Evolutionary conservation across 345 rosid genomes (phyloP).

Genomic region (Eucalyptus paniculata): DNA sequence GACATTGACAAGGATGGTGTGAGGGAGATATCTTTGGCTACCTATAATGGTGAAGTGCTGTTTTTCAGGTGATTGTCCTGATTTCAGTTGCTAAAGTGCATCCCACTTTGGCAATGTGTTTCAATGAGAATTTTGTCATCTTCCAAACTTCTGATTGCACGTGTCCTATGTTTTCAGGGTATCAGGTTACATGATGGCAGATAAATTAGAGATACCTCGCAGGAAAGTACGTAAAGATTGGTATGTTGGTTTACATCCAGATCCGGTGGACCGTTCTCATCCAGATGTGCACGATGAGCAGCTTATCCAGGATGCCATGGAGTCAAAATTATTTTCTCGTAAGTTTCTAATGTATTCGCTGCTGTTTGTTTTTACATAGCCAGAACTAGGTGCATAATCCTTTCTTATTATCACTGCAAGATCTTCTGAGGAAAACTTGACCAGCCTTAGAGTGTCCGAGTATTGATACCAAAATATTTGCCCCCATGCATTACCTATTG

Average conservation of each 20-base stretch:
- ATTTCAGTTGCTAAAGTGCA: background rate
- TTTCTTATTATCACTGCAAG: background rate
- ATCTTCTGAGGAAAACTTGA: background rate
- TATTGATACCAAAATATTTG: background rate
- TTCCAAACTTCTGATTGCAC: background rate
- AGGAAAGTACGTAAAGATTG: slow-evolving; percentile 81
- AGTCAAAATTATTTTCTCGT: slow-evolving; percentile 32
- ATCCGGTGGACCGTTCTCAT: slow-evolving; percentile 91
- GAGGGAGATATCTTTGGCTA: slow-evolving; percentile 91
- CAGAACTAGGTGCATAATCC: background rate
- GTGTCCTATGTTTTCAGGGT: slow-evolving; percentile 27
- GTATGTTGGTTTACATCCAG: slow-evolving; percentile 77
- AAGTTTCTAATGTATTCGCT: slow-evolving; percentile 17
- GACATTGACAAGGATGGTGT: slow-evolving; percentile 98
- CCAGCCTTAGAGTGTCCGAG: background rate
- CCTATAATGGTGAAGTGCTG: slow-evolving; percentile 90
- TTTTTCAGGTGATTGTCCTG: slow-evolving; percentile 66
- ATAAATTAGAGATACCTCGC: slow-evolving; percentile 87
- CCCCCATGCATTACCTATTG: background rate
- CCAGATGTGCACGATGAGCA: slow-evolving; percentile 81
- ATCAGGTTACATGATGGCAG: slow-evolving; percentile 94
- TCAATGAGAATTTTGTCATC: background rate
- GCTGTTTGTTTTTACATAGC: background rate
- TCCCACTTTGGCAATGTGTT: background rate
- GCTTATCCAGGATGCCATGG: slow-evolving; percentile 55